A percentile compares a stretch with the other conserved stretches of the same genome.
These are phyloP conservation scores for Ceratonia siliqua DNA, from an alignment of 306 rosid genomes.

Conservation along the genomic window DNA sequence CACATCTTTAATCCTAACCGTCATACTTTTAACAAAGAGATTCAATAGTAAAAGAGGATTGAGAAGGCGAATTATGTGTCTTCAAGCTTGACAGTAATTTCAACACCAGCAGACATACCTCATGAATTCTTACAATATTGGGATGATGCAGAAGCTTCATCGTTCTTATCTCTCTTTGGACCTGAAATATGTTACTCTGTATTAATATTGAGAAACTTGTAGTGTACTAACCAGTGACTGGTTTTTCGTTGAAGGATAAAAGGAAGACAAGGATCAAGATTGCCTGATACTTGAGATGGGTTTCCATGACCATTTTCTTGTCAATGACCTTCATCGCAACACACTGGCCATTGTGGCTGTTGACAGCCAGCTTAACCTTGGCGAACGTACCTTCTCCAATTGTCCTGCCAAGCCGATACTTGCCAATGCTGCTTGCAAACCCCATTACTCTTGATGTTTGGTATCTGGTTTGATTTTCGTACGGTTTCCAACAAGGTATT, in stretches of 20 bases:
- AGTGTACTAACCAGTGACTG: neutral
- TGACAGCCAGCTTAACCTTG: slow-evolving; percentile 69
- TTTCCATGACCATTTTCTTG: slow-evolving; percentile 67
- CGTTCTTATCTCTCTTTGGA: slow-evolving; percentile 76
- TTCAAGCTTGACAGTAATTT: neutral
- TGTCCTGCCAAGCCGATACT: slow-evolving; percentile 60
- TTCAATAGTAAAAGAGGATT: slow-evolving; percentile 8
- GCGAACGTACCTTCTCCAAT: slow-evolving; percentile 86
- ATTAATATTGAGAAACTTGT: neutral
- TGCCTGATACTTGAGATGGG: slow-evolving; percentile 68
- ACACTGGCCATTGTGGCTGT: slow-evolving; percentile 45
- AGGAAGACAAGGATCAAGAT: slow-evolving; percentile 8
- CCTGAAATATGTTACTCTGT: slow-evolving; percentile 50
- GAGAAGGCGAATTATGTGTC: neutral
- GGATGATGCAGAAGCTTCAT: slow-evolving; percentile 82
- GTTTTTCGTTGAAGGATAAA: neutral
- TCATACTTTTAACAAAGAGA: too few relatives aligned
- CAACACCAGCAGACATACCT: slow-evolving; percentile 42
- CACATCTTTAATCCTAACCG: too few relatives aligned
- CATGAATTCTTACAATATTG: slow-evolving; percentile 72
- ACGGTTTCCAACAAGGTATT: neutral
- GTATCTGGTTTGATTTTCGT: neutral
- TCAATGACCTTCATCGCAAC: slow-evolving; percentile 77
- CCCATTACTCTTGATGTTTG: slow-evolving; percentile 47
- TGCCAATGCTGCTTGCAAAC: slow-evolving; percentile 49